These are phyloP conservation scores for Suillus fuscotomentosus DNA, from an alignment of 768 basidiomycete genomes.

Conservation along the genomic window DNA sequence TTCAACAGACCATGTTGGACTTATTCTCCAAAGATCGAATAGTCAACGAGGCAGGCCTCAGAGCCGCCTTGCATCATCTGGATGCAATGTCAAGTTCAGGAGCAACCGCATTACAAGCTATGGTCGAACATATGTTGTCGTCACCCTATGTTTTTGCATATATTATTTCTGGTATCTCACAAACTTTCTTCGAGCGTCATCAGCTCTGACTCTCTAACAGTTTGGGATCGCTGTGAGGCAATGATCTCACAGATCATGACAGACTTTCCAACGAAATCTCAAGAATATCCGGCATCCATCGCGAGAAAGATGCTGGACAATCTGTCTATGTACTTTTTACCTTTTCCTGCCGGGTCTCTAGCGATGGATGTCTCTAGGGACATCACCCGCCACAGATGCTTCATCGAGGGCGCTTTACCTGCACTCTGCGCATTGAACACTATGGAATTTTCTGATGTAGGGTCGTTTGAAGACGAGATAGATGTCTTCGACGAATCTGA, in stretches of 20 bases:
- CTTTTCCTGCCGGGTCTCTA: slow-evolving; percentile 19
- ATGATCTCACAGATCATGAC: slow-evolving; percentile 31
- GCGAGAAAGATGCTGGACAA: slow-evolving; percentile 20
- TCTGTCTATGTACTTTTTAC: slow-evolving; percentile 24
- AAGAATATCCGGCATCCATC: slow-evolving; percentile 20
- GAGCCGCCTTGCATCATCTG: slow-evolving; percentile 14
- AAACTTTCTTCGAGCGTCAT: neutral
- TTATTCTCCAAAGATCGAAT: slow-evolving; percentile 11
- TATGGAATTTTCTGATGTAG: neutral
- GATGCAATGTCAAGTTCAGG: slow-evolving; percentile 26
- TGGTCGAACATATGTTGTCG: slow-evolving; percentile 26
- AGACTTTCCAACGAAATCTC: slow-evolving; percentile 29
- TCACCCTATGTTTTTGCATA: slow-evolving; percentile 26
- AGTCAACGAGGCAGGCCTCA: slow-evolving; percentile 17
- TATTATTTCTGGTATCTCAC: slow-evolving; percentile 25
- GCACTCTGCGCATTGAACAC: slow-evolving; percentile 20
- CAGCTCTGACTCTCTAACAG: slow-evolving; percentile 11
- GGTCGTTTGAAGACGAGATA: neutral
- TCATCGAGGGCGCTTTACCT: slow-evolving; percentile 22
- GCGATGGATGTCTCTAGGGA: slow-evolving; percentile 10
- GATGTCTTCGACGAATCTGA: slow-evolving; percentile 7
- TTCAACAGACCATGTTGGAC: neutral
- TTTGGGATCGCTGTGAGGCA: slow-evolving; percentile 6
- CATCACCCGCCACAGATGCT: slow-evolving; percentile 19
- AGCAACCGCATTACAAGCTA: slow-evolving; percentile 18